Conservation (phyloP, 441 rosid species). For the Populus trichocarpa region DNA sequence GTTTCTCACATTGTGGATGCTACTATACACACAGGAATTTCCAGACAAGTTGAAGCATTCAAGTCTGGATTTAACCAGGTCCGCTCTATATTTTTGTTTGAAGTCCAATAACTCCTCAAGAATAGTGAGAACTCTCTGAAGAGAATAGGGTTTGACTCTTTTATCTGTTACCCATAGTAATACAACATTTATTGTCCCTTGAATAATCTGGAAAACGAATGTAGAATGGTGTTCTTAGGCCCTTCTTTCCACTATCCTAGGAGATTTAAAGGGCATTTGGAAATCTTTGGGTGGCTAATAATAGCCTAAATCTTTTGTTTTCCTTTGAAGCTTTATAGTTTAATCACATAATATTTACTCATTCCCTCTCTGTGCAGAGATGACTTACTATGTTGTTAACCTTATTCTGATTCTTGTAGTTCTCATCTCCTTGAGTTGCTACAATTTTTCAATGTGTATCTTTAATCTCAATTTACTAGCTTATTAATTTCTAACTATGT, state of each 20-base stretch:
- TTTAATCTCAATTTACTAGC: not conserved
- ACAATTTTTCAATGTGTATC: not conserved
- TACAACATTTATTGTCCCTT: not conserved
- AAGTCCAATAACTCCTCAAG: not conserved
- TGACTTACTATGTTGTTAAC: no score
- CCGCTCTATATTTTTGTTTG: conserved; percentile 11
- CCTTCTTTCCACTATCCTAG: not conserved
- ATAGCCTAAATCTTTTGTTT: not conserved
- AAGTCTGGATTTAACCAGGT: conserved; percentile 89
- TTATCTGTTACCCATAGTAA: not conserved
- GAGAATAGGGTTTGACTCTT: not conserved
- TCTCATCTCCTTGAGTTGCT: not conserved
- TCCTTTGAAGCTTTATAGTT: not conserved
- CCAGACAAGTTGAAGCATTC: conserved; percentile 84
- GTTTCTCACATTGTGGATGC: conserved; percentile 71
- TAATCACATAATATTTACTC: not conserved
- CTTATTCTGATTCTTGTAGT: no score
- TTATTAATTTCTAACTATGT: not conserved
- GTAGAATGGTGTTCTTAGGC: not conserved
- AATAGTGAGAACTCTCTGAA: not conserved
- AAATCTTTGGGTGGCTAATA: not conserved
- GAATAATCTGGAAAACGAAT: not conserved
- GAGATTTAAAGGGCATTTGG: not conserved
- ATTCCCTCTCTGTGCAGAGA: no score
- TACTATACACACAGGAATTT: no score